Evolutionary conservation across 179 eudicot genomes (phyloP).

Genomic region (Camellia oleifera): DNA sequence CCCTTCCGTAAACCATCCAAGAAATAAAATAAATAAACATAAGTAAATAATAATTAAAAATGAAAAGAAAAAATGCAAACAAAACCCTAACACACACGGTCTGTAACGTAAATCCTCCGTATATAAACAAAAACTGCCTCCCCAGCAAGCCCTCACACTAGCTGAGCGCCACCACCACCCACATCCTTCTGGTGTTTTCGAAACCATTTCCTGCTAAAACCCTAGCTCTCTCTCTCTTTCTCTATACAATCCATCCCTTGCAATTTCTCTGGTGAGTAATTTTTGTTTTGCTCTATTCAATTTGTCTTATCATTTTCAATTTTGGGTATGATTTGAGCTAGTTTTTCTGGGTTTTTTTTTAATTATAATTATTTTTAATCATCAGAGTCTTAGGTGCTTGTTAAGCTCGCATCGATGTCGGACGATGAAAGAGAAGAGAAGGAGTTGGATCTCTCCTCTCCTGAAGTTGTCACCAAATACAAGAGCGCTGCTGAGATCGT

Average conservation of each 20-base stretch:
- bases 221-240: not conserved
- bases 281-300: not conserved
- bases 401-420: conserved; percentile 46
- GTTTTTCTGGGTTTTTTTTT: not conserved
- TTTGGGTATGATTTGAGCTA: not conserved
- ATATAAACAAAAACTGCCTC: not conserved
- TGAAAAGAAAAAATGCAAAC: not conserved
- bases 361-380: not conserved
- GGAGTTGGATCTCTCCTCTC: conserved; percentile 84
- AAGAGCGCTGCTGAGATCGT: conserved; percentile 87
- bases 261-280: not conserved
- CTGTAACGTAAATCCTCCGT: not conserved
- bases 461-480: conserved; percentile 95
- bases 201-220: not conserved
- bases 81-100: conserved; percentile 6
- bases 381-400: not conserved
- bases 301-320: not conserved
- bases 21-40: too few relatives aligned
- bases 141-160: conserved; percentile 9
- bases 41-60: not conserved
- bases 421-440: conserved; percentile 92
- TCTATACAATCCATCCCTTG: not conserved
- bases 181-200: not conserved
- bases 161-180: conserved; percentile 8
- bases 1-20: too few relatives aligned